Evolutionary conservation across 495 filamentous ascomycete genomes (phyloP).

Genomic region (Talaromyces borbonicus): DNA sequence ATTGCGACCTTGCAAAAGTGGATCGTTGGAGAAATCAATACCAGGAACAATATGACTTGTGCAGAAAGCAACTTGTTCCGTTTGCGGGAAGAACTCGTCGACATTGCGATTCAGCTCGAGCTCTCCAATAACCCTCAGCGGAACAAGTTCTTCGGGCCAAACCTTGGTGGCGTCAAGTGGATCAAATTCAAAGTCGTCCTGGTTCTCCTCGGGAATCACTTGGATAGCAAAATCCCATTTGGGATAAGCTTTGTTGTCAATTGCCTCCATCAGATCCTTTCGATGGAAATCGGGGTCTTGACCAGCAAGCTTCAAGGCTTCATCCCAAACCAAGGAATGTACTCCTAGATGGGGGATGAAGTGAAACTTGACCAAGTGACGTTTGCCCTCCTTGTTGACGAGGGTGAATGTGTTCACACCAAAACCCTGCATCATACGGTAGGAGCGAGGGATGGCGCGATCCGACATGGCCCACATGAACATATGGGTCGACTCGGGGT

Average conservation of each 20-base stretch:
- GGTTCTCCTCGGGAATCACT: constrained; percentile 55
- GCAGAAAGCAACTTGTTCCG: constrained; percentile 74
- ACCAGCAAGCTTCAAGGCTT: constrained; percentile 70
- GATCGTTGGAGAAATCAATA: constrained; percentile 80
- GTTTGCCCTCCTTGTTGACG: constrained; percentile 59
- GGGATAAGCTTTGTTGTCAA: constrained; percentile 58
- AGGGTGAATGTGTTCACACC: constrained; percentile 79
- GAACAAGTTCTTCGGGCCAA: constrained; percentile 79
- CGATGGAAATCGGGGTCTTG: constrained; percentile 86
- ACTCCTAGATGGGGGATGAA: constrained; percentile 71
- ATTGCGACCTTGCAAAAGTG: constrained; percentile 72
- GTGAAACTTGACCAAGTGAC: constrained; percentile 75
- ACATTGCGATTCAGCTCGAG: constrained; percentile 73
- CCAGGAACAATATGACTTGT: constrained; percentile 79
- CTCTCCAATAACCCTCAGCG: constrained; percentile 71
- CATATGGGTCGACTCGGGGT: constrained; percentile 74
- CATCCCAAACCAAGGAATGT: constrained; percentile 81
- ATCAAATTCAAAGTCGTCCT: constrained; percentile 83
- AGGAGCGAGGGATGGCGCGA: constrained; percentile 68
- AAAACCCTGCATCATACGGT: constrained; percentile 86
- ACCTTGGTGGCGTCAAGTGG: constrained; percentile 87
- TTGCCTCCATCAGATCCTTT: constrained; percentile 75
- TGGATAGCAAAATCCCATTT: constrained; percentile 84
- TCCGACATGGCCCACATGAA: constrained; percentile 77
- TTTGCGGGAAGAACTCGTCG: constrained; percentile 81